Evolutionary conservation across 768 basidiomycete species (phyloP).

Genomic region (Xanthoconium purpureum): DNA sequence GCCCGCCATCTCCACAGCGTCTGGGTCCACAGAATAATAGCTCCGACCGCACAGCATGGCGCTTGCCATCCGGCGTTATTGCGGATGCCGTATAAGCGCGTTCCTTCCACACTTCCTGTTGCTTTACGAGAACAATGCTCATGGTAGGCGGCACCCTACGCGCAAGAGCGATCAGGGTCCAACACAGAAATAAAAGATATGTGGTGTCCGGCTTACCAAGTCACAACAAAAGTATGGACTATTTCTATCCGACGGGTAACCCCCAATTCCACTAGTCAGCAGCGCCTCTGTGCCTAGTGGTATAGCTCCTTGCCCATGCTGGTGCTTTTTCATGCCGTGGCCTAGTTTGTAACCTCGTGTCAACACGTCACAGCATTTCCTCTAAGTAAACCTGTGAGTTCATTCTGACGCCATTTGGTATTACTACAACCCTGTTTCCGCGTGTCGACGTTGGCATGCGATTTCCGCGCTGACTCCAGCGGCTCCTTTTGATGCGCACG

Average conservation of each 20-base stretch:
- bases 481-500: slow-evolving; percentile 1
- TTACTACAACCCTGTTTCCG: slow-evolving; percentile 23
- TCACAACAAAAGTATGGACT: neutral
- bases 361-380: slow-evolving; percentile 19
- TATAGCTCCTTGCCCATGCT: neutral
- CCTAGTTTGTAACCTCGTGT: slow-evolving; percentile 19
- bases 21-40: neutral
- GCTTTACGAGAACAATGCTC: slow-evolving; percentile 11
- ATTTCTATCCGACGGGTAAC: neutral
- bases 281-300: no score
- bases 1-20: slow-evolving; percentile 17
- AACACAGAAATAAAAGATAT: neutral
- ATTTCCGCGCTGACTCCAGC: slow-evolving; percentile 12
- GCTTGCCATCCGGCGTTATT: slow-evolving; percentile 16
- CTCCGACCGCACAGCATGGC: slow-evolving; percentile 2
- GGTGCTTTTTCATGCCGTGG: neutral
- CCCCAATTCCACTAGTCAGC: no score
- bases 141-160: slow-evolving; percentile 3
- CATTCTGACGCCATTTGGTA: slow-evolving; percentile 14
- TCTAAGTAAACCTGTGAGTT: slow-evolving; percentile 16
- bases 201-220: neutral
- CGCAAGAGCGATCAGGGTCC: slow-evolving; percentile 20
- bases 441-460: slow-evolving; percentile 19
- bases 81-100: slow-evolving; percentile 17
- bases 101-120: neutral